Evolutionary conservation across 371 early-diverging fungal genomes (phyloP), one percentile per base, ranked within the genome.

Genomic region (Mortierella sp.): DNA sequence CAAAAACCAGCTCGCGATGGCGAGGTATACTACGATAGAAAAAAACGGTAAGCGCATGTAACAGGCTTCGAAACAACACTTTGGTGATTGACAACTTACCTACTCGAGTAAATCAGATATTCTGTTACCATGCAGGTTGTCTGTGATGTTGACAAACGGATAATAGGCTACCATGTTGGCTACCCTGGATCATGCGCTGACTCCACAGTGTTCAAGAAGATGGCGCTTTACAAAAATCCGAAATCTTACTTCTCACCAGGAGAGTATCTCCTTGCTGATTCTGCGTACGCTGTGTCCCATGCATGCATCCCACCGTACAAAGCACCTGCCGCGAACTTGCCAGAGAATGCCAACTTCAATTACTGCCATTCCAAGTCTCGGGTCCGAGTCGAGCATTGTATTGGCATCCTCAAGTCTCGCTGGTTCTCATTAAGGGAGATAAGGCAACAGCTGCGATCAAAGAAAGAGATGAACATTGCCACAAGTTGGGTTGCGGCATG

Each of bases 71-170:
- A n/a, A n/a, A n/a, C n/a, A n/a, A n/a, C n/a, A n/a, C n/a, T n/a
- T n/a, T n/a, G n/a, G n/a, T n/a, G n/a, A n/a, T n/a, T n/a, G n/a
- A n/a, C n/a, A n/a, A n/a, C n/a, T n/a, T n/a, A n/a, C n/a, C n/a
- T 25, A 28, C 16, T 12, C 16, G 50, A 25, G 3, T 52, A 1
- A 6, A 51, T 14, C 37, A 69, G 69, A 53, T 69, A 62, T 52
- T 69, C 59, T 43, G 58, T 51, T 44, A 43, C 60, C 16, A 48
- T 62, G 50, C 60, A 62, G 50, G 50, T 68, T 16, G 37, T 60
- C 18, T 60, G 68, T 47, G 70, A 63, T 51, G 53, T 63, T 0
- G 69, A 62, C 57, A 68, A 48, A 21, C 61, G 57, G 7, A 68
- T 68, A 3, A 60, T 68, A 18, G 29, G n/a, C 4, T 23, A 56